Base-by-base conservation (phyloP, 495 filamentous ascomycete genomes). In the Hyaloscypha bicolor region DNA sequence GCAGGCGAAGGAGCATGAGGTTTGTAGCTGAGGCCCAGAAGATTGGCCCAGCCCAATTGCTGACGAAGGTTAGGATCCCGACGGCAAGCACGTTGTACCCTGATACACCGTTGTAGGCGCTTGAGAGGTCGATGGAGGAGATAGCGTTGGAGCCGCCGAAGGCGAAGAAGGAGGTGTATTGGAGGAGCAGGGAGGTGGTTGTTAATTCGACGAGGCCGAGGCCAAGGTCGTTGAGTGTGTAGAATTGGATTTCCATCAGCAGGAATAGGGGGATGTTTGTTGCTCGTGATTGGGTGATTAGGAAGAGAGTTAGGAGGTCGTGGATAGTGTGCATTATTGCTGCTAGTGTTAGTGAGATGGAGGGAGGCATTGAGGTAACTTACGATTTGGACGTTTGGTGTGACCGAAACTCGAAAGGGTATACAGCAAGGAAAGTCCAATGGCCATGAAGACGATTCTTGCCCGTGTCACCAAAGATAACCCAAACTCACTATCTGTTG, bases 101-200 rank as follows among this genome's bases (percentile, higher is more conserved):
- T 60, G 79, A 82, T 22, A 96, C 80, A 30, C 93, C 93, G 70
- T 96, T 96, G 72, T 96, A 96, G 16, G 90, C 92, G 72, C 84
- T 92, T 0, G 89, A 91, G 12, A 96, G 81, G 69, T 96, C 92
- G 60, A 96, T 87, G 16, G 90, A 93, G 25, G 93, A 95, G 59
- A 99, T 94, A 25, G 94, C 90, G 74, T 99, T 99, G 29, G 91
- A 90, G 66, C 92, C 92, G 32, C 93, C 96, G 71, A 91, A 86
- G n/a, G 91, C 89, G 73, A 98, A 99, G 81, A 96, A 98, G 53
- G 90, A 86, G 60, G 85, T 78, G 78, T 88, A 88, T 71, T 93
- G 91, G 67, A 90, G 81, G 19, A 94, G 82, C 6, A 93, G 73
- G 12, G 82, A 86, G 0, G 90, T 88, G 30, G 87, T 81, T 1